Conservation (phyloP, 208 protist genomes). For the Entamoeba histolytica region DNA sequence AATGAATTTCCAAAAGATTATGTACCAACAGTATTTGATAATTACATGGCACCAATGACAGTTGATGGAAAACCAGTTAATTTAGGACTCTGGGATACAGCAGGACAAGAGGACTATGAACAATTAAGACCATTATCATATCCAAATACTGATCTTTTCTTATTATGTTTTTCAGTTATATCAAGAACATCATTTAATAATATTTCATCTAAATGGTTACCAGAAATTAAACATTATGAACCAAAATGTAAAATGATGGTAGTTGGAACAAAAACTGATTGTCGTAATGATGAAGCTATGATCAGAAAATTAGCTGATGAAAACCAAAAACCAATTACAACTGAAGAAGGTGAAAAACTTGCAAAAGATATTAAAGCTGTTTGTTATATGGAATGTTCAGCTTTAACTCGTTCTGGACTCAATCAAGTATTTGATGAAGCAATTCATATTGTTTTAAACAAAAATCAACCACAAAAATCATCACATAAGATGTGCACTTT, state of each 20-base stretch:
- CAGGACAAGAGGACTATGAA: slow-evolving; percentile 45
- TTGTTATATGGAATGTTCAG: background rate
- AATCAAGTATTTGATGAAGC: slow-evolving; percentile 54
- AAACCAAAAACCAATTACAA: slow-evolving; percentile 16
- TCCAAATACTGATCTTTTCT: slow-evolving; percentile 38
- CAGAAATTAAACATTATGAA: slow-evolving; percentile 7
- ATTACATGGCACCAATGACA: slow-evolving; percentile 7
- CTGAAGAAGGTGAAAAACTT: slow-evolving; percentile 25
- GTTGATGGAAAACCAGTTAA: slow-evolving; percentile 3
- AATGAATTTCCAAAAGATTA: slow-evolving; percentile 12
- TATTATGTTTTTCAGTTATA: slow-evolving; percentile 53
- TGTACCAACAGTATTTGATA: slow-evolving; percentile 30
- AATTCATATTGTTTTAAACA: slow-evolving; percentile 30
- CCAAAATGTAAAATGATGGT: slow-evolving; percentile 34
- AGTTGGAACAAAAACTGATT: slow-evolving; percentile 40
- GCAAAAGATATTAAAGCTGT: background rate
- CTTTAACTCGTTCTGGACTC: slow-evolving; percentile 47
- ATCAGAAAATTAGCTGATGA: slow-evolving; percentile 34
- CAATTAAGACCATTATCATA: slow-evolving; percentile 39
- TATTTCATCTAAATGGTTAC: slow-evolving; percentile 36
- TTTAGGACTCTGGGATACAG: slow-evolving; percentile 27
- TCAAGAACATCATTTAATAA: slow-evolving; percentile 45
- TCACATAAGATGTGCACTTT: too few species aligned
- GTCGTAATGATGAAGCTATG: slow-evolving; percentile 28
- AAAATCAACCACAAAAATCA: slow-evolving; percentile 2